Percentiles rank a stretch among this genome's conserved stretches.
Conservation (phyloP, 352 stramenopile genomes). For the Sclerospora graminicola region DNA sequence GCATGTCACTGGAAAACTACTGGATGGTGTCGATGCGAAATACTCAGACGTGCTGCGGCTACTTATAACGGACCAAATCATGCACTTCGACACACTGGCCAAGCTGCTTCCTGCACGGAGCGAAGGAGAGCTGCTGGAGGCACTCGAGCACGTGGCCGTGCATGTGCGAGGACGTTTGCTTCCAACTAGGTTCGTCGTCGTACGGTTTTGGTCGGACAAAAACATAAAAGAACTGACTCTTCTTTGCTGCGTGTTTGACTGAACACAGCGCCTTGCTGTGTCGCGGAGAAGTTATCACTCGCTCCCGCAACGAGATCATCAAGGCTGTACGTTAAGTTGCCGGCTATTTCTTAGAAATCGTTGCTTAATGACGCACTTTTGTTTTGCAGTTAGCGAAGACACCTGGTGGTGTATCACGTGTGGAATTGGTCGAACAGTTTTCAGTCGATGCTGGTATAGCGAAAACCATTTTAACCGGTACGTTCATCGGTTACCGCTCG, state of each 20-base stretch:
- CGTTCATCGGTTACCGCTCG: background rate
- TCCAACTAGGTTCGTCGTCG: constrained; percentile 24
- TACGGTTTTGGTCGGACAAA: background rate
- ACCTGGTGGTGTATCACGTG: constrained; percentile 29
- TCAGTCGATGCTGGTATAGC: constrained; percentile 25
- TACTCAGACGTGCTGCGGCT: constrained; percentile 17
- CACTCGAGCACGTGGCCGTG: constrained; percentile 33
- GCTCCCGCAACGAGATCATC: constrained; percentile 37
- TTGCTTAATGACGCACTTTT: background rate
- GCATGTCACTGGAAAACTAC: constrained; percentile 12
- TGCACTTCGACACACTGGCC: constrained; percentile 37
- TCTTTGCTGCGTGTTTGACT: too few species aligned
- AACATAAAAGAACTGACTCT: background rate
- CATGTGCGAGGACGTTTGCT: constrained; percentile 33
- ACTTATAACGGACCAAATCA: constrained; percentile 24
- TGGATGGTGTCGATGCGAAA: constrained; percentile 21
- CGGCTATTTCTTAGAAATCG: background rate
- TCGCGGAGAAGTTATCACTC: constrained; percentile 16
- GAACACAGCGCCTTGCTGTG: constrained; percentile 24
- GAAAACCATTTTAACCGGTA: constrained; percentile 43
- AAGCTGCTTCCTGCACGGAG: constrained; percentile 26
- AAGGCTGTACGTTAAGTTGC: constrained; percentile 27
- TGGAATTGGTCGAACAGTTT: constrained; percentile 34
- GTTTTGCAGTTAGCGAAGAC: constrained; percentile 24
- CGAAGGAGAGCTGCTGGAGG: constrained; percentile 30